Percentiles rank a stretch among this genome's conserved stretches.
Conservation (phyloP, 306 rosid species). For the Fragaria nilgerrensis region DNA sequence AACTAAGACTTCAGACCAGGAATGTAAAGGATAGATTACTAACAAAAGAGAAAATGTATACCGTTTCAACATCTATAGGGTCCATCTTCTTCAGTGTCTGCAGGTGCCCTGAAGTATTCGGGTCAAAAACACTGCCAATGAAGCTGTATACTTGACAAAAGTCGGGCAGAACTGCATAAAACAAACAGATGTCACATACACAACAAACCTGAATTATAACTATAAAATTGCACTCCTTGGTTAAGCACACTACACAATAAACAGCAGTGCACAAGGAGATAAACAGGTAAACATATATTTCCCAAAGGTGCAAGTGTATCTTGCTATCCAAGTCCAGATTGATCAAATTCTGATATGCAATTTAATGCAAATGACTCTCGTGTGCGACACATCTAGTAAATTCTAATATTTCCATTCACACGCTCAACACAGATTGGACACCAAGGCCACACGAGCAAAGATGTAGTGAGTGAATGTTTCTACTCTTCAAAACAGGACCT, state of each 20-base stretch:
- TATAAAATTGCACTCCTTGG: neutral
- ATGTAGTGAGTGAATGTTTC: neutral
- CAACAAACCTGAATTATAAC: neutral
- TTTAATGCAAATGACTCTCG: neutral
- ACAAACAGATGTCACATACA: constrained; percentile 13
- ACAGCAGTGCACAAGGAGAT: neutral
- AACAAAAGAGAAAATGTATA: constrained; percentile 23
- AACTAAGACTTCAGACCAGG: neutral
- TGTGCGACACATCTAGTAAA: neutral
- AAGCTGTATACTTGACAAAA: constrained; percentile 79
- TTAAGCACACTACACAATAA: neutral
- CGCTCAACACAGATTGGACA: neutral
- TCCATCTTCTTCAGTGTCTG: constrained; percentile 83
- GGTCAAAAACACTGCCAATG: constrained; percentile 96
- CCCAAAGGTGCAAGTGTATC: neutral
- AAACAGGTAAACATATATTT: neutral
- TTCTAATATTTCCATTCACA: neutral
- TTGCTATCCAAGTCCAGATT: neutral
- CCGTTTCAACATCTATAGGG: constrained; percentile 93
- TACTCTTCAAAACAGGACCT: neutral
- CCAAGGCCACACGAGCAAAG: constrained; percentile 6
- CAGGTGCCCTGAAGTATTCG: constrained; percentile 62
- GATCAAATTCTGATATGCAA: neutral
- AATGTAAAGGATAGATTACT: neutral
- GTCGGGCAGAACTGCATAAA: constrained; percentile 90